Conservation (phyloP, 2,329 filamentous ascomycete species). For the Fusarium sp. region DNA sequence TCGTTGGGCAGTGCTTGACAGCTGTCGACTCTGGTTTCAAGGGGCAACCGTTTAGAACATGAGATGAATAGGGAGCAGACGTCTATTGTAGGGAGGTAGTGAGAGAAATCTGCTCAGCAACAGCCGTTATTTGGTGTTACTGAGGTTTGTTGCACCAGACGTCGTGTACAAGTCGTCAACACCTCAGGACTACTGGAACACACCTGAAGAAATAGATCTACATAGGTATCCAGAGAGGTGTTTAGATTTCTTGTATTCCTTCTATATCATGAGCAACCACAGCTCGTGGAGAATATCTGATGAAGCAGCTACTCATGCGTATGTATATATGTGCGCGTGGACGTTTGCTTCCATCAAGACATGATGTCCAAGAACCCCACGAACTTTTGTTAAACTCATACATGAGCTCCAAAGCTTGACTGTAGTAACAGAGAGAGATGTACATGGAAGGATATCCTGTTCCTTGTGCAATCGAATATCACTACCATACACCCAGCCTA, state of each 20-base stretch:
- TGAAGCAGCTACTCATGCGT: too few relatives aligned
- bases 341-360: too few relatives aligned
- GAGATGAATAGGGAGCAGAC: slow-evolving; percentile 3
- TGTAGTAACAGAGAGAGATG: too few relatives aligned
- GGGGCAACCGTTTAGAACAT: slow-evolving; percentile 29
- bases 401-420: too few relatives aligned
- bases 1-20: slow-evolving; percentile 11
- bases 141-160: slow-evolving; percentile 21
- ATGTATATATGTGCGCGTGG: too few relatives aligned
- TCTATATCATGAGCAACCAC: too few relatives aligned
- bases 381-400: too few relatives aligned
- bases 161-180: slow-evolving; percentile 22
- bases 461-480: neutral
- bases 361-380: too few relatives aligned
- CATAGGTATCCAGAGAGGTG: too few relatives aligned
- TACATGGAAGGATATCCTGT: too few relatives aligned
- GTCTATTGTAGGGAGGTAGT: neutral
- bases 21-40: slow-evolving; percentile 20
- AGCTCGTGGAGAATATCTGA: too few relatives aligned
- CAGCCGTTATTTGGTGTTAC: slow-evolving; percentile 31
- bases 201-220: neutral
- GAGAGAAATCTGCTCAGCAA: slow-evolving; percentile 8
- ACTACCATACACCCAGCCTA: neutral
- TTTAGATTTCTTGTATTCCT: too few relatives aligned
- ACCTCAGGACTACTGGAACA: neutral